Evolutionary conservation across 2,329 filamentous ascomycete genomes (phyloP).

Genomic region (Curvularia sp.): DNA sequence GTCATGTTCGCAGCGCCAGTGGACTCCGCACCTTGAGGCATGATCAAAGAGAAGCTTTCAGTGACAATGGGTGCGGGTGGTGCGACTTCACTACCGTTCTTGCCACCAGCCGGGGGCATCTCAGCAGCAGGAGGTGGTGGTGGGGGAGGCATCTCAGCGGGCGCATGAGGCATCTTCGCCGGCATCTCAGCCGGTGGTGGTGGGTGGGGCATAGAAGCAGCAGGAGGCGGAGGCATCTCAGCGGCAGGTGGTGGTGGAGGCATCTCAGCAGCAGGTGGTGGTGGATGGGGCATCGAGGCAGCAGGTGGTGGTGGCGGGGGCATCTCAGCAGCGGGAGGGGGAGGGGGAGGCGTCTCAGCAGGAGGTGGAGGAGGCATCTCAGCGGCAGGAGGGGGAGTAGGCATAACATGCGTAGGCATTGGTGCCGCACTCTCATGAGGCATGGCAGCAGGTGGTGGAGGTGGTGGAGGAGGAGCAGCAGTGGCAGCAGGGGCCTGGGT

Average conservation of each 20-base stretch:
- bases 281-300: not conserved
- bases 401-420: constrained; percentile 5
- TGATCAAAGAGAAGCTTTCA: constrained; percentile 19
- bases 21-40: constrained; percentile 9
- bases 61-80: constrained; percentile 17
- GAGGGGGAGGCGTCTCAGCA: not conserved
- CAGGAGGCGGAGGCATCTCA: not conserved
- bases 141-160: constrained; percentile 1
- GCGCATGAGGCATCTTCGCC: not conserved
- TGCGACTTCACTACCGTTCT: constrained; percentile 3
- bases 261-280: not conserved
- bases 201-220: not conserved
- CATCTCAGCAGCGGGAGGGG: not conserved
- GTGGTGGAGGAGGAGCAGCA: not conserved
- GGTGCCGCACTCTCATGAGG: constrained; percentile 14
- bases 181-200: constrained; percentile 5
- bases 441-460: constrained; percentile 9
- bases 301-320: not conserved
- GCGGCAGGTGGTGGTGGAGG: not conserved
- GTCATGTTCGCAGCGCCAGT: not conserved
- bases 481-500: constrained; percentile 7
- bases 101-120: not conserved
- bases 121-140: not conserved
- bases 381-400: not conserved
- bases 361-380: constrained; percentile 4